phyloP scores from a whole-genome alignment of 805 yeast genomes.

The Scheffersomyces amazonensis region DNA sequence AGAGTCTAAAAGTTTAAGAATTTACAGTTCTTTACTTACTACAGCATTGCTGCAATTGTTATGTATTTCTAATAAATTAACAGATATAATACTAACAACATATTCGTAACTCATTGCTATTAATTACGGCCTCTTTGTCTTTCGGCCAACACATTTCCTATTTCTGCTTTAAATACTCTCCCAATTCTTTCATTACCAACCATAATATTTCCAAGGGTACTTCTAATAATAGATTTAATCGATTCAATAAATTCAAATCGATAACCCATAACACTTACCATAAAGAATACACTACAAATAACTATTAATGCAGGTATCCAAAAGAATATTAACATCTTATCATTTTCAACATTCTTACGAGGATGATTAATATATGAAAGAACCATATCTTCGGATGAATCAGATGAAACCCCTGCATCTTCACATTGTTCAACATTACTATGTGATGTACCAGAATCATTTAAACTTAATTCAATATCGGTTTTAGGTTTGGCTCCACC shows the following conservation, averaged over 20 bases:
- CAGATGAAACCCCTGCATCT: slow-evolving; percentile 33
- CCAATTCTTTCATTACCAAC: slow-evolving; percentile 42
- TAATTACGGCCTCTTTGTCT: too few relatives aligned
- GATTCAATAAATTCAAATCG: slow-evolving; percentile 33
- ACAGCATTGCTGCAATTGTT: too few relatives aligned
- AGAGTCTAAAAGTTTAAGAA: too few relatives aligned
- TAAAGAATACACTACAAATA: slow-evolving; percentile 48
- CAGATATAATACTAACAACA: too few relatives aligned
- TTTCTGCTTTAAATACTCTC: slow-evolving; percentile 27
- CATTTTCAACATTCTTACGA: slow-evolving; percentile 57
- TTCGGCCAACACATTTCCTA: neutral
- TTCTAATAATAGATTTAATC: slow-evolving; percentile 31
- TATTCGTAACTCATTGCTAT: too few relatives aligned
- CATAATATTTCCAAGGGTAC: slow-evolving; percentile 38
- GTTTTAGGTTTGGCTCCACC: slow-evolving; percentile 31
- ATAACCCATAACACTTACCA: slow-evolving; percentile 40
- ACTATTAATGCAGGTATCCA: slow-evolving; percentile 80
- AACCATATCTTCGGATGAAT: slow-evolving; percentile 43
- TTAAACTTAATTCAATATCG: slow-evolving; percentile 28
- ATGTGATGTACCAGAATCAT: slow-evolving; percentile 9
- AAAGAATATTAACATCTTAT: slow-evolving; percentile 81
- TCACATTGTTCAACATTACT: slow-evolving; percentile 14
- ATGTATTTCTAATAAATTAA: too few relatives aligned
- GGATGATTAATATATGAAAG: slow-evolving; percentile 42
- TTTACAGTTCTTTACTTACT: too few relatives aligned